Evolutionary conservation across 179 eudicot genomes (phyloP), one percentile per base, ranked within the genome.

Genomic region (Corrigiola litoralis): DNA sequence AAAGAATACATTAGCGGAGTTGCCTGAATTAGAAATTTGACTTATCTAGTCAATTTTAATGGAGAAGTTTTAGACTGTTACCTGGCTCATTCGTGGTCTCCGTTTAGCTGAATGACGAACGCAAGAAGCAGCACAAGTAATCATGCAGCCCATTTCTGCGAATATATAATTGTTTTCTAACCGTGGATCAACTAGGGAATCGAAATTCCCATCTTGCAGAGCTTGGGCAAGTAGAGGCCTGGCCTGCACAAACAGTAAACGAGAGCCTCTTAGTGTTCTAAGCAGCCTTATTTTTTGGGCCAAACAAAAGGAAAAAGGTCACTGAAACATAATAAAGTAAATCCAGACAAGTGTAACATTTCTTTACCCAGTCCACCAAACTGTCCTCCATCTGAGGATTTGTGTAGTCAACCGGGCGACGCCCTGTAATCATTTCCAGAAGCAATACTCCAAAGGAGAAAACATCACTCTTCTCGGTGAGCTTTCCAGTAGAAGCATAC

Each of bases 311-410:
- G 45, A 21, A 23, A 41, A 40, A 8, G 32, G 16, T 6, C 0
- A 4, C 9, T 23, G 12, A 24, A 29, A 0, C 9, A 3, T 32
- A 37, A 10, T 23, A 25, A 70, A 27, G 31, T 18, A 23, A 34
- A 27, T 38, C 28, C 18, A 48, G 33, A 63, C 60, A 29, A 40
- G 25, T 27, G 2, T 46, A 49, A 5, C 20, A 16, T 59, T 5
- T 25, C 71, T 80, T 86, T 69, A 89, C 98, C 98, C 98, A 89
- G 77, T 89, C 98, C 24, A 92, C 98, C 76, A 92, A 84, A 81
- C 98, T 87, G 71, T 92, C 97, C 41, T 89, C 96, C 81, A 79
- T 80, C 71, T 45, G 79, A 49, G 96, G 45, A 37, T 78, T 68
- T 61, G 91, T 56, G 74, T 66, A 67, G 73, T 85, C 88, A 63